Evolutionary conservation across 768 basidiomycete species (phyloP).

Genomic region (Podaxis sp.): DNA sequence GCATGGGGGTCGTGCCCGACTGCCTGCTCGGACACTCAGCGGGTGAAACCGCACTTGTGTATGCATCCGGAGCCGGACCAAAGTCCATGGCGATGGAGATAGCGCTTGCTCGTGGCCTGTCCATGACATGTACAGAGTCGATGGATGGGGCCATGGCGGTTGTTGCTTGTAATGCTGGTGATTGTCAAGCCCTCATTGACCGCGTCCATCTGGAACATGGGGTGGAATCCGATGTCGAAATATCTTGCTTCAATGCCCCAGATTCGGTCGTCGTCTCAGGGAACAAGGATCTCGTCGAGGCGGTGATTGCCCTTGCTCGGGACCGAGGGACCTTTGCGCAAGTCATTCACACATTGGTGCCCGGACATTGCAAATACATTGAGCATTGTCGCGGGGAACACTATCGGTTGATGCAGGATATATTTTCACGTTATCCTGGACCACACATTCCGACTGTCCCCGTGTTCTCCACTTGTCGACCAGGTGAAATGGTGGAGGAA

Average conservation of each 20-base stretch:
- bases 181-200: slow-evolving; percentile 27
- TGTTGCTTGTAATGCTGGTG: slow-evolving; percentile 30
- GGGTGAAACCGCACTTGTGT: slow-evolving; percentile 44
- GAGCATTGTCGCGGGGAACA: slow-evolving; percentile 33
- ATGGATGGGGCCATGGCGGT: slow-evolving; percentile 46
- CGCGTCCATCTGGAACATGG: slow-evolving; percentile 10
- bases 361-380: slow-evolving; percentile 40
- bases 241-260: slow-evolving; percentile 42
- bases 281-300: slow-evolving; percentile 24
- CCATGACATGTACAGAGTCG: slow-evolving; percentile 33
- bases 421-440: slow-evolving; percentile 34
- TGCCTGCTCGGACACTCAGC: slow-evolving; percentile 47
- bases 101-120: slow-evolving; percentile 40
- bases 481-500: slow-evolving; percentile 22
- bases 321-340: slow-evolving; percentile 32
- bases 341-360: slow-evolving; percentile 35
- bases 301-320: slow-evolving; percentile 28
- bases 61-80: slow-evolving; percentile 41
- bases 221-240: slow-evolving; percentile 27
- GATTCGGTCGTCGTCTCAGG: slow-evolving; percentile 40
- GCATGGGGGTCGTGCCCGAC: slow-evolving; percentile 37
- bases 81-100: slow-evolving; percentile 43
- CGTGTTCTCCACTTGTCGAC: slow-evolving; percentile 37
- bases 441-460: slow-evolving; percentile 24
- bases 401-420: slow-evolving; percentile 23